A percentile compares a stretch with the other conserved stretches of the same genome.
These are phyloP conservation scores for Mariannaea elegans DNA, from an alignment of 2,329 filamentous ascomycete genomes.

Conservation along the genomic window DNA sequence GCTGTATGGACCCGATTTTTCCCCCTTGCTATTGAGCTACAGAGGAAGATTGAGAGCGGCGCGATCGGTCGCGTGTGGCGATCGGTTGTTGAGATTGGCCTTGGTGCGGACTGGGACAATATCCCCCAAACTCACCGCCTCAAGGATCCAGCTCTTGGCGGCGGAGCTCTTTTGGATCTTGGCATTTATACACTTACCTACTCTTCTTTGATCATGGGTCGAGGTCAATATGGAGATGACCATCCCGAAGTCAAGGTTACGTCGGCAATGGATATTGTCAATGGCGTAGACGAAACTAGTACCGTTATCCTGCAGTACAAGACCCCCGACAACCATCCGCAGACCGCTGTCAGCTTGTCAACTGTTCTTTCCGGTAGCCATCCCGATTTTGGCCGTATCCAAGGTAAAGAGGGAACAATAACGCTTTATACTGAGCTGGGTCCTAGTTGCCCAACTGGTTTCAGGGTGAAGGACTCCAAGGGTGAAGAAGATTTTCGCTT, in stretches of 20 bases:
- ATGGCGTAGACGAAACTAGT: conserved; percentile 47
- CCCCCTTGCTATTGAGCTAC: conserved; percentile 46
- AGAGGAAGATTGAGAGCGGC: conserved; percentile 48
- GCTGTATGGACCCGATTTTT: conserved; percentile 55
- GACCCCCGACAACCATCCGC: conserved; percentile 39
- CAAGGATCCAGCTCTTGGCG: conserved; percentile 50
- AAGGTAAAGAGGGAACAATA: conserved; percentile 49
- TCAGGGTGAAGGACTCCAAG: conserved; percentile 47
- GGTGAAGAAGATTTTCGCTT: conserved; percentile 43
- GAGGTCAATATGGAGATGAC: conserved; percentile 35
- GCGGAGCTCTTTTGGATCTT: conserved; percentile 52
- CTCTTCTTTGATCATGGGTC: conserved; percentile 46
- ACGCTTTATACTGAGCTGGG: conserved; percentile 44
- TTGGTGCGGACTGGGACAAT: conserved; percentile 45
- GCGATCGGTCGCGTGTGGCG: conserved; percentile 51
- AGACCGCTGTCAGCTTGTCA: conserved; percentile 50
- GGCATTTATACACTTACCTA: conserved; percentile 53
- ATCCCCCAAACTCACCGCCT: conserved; percentile 43
- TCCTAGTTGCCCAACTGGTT: conserved; percentile 42
- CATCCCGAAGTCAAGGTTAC: conserved; percentile 45
- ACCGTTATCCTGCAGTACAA: conserved; percentile 50
- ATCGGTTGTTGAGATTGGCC: conserved; percentile 49
- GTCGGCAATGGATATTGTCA: conserved; percentile 45
- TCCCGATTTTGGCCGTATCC: conserved; percentile 46
- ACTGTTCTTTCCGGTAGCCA: conserved; percentile 40